Evolutionary conservation across 2,329 filamentous ascomycete species (phyloP), one percentile per base, ranked within the genome.

Genomic region (Aspergillus hiratsukae): DNA sequence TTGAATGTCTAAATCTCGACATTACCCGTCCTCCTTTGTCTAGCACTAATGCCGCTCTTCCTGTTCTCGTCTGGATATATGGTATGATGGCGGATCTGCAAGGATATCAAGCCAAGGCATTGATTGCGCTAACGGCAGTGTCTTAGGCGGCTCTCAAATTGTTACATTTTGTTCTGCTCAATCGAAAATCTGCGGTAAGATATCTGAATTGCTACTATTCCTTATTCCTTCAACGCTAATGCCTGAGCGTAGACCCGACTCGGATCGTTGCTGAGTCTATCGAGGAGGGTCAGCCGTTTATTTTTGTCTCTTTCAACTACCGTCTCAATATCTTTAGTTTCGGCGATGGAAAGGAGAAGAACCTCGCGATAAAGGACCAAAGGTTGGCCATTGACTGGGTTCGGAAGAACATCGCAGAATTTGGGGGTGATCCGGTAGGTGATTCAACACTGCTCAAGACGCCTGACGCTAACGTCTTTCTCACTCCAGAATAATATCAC

Each of bases 51-150:
- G 48, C 27, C 0, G 54, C 57, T 1, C 52, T 78, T 0, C 78
- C 77, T 1, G 76, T 80, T 10, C 49, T 79, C 8, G 57, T 79
- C 10, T 80, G 77, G 76, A 76, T 80, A 17, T 75, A 80, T 57
- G 78, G 78, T 70, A 55, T 45, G 43, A 46, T 46, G 14, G 21
- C 10, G 19, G 7, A 14, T 10, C 5, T 10, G 28, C 17, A 25
- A n/a, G 8, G 10, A 31, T 21, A 3, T 25, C 3, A 23, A 21
- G 21, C n/a, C 2, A n/a, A 8, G 19, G 5, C 14, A 14, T 27
- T 10, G 6, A 4, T 10, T 31, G 43, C 3, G 21, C 51, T 61
- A 27, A 58, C 41, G 2, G 17, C 21, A 0, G 21, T 14, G 10
- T 45, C 4, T 45, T 28, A 70, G 68, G 75, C 9, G 77, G 77